These are phyloP conservation scores for Pleurotus djamor DNA, from an alignment of 768 basidiomycete genomes.

Conservation along the genomic window DNA sequence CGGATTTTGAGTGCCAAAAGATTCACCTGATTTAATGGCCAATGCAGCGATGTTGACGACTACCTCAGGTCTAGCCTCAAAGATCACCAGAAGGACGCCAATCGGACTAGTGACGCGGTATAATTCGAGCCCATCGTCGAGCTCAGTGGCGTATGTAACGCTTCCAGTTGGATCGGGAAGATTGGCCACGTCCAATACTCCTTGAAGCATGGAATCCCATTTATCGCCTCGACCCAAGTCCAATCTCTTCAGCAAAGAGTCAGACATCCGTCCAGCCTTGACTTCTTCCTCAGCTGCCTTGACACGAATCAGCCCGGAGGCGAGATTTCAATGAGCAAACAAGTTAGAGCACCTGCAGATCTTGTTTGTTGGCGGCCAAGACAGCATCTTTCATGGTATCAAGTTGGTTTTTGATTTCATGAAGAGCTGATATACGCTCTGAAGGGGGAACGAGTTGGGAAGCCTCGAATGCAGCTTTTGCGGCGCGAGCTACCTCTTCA, in stretches of 20 bases:
- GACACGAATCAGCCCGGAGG: background rate
- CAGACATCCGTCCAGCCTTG: conserved; percentile 80
- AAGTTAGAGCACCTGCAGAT: conserved; percentile 59
- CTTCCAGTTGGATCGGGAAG: conserved; percentile 86
- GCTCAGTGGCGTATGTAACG: conserved; percentile 85
- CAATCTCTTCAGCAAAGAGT: conserved; percentile 80
- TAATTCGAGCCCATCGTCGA: conserved; percentile 85
- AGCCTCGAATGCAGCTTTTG: conserved; percentile 81
- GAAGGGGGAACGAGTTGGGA: conserved; percentile 76
- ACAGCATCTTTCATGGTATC: conserved; percentile 64
- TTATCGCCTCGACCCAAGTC: conserved; percentile 81
- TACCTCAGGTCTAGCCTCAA: conserved; percentile 96
- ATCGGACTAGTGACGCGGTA: conserved; percentile 96
- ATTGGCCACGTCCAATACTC: conserved; percentile 80
- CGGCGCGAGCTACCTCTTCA: conserved; percentile 70
- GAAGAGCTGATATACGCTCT: conserved; percentile 71
- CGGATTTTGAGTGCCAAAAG: background rate
- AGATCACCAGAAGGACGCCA: conserved; percentile 94
- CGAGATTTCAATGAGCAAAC: background rate
- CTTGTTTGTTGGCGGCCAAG: conserved; percentile 75
- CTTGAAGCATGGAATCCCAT: conserved; percentile 93
- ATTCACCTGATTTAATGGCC: conserved; percentile 90
- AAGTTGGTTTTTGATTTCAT: conserved; percentile 67
- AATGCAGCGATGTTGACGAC: conserved; percentile 96
- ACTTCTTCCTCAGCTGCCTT: conserved; percentile 81